Evolutionary conservation across 768 basidiomycete species (phyloP).

Genomic region (Exsudoporus frostii): DNA sequence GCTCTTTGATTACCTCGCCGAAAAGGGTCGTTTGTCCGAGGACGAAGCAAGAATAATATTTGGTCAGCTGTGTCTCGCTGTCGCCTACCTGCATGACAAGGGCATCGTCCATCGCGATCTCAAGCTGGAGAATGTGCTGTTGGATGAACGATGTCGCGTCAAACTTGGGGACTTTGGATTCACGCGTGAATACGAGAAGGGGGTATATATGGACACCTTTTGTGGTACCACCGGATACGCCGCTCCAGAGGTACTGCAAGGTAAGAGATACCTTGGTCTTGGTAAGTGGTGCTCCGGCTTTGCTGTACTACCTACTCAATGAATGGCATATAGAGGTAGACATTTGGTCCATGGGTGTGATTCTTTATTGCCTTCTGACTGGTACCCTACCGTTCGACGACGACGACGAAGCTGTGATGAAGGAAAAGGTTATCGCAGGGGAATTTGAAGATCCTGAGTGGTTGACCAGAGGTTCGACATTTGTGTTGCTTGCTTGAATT

Average conservation of each 20-base stretch:
- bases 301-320: slow-evolving; percentile 8
- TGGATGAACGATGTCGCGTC: slow-evolving; percentile 87
- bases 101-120: slow-evolving; percentile 96
- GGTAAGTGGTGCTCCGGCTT: slow-evolving; percentile 44
- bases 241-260: slow-evolving; percentile 87
- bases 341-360: slow-evolving; percentile 92
- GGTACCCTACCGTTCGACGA: slow-evolving; percentile 91
- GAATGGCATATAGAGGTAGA: slow-evolving; percentile 72
- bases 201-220: slow-evolving; percentile 81
- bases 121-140: slow-evolving; percentile 91
- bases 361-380: slow-evolving; percentile 84
- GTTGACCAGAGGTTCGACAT: slow-evolving; percentile 73
- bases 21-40: slow-evolving; percentile 85
- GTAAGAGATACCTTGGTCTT: slow-evolving; percentile 86
- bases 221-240: slow-evolving; percentile 96
- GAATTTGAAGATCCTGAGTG: slow-evolving; percentile 92
- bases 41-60: slow-evolving; percentile 85
- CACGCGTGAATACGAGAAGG: slow-evolving; percentile 84
- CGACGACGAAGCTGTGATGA: slow-evolving; percentile 83
- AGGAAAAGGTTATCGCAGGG: slow-evolving; percentile 75
- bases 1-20: slow-evolving; percentile 96
- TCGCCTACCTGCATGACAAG: slow-evolving; percentile 88
- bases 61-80: slow-evolving; percentile 92
- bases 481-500: not conserved
- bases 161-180: slow-evolving; percentile 97